Conservation (phyloP, 805 yeast species). For the Candida vartiovaarae region DNA sequence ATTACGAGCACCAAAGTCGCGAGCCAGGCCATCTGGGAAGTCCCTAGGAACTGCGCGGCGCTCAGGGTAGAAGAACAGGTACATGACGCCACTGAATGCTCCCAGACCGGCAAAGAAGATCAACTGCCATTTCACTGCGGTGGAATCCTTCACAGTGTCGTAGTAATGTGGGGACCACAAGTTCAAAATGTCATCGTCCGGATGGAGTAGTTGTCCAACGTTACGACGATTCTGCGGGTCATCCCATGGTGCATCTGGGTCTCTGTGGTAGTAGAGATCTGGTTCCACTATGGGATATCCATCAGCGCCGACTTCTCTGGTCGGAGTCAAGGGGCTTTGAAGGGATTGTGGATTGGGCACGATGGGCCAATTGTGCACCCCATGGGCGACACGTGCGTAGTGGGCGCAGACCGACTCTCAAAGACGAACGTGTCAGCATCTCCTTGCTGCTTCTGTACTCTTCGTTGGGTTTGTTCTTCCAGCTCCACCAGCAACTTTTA, state of each 20-base stretch:
- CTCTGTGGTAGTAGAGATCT: slow-evolving; percentile 55
- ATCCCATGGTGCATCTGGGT: slow-evolving; percentile 68
- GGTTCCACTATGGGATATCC: slow-evolving; percentile 60
- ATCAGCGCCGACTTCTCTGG: slow-evolving; percentile 15
- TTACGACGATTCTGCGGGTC: slow-evolving; percentile 80
- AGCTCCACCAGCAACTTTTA: too few species aligned
- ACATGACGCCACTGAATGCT: slow-evolving; percentile 35
- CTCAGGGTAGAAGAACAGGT: slow-evolving; percentile 51
- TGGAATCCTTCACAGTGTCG: slow-evolving; percentile 49
- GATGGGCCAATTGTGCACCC: too few species aligned
- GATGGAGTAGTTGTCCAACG: slow-evolving; percentile 62
- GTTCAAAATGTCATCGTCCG: slow-evolving; percentile 67
- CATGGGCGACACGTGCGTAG: too few species aligned
- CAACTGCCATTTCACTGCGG: slow-evolving; percentile 54
- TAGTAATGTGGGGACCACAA: slow-evolving; percentile 83
- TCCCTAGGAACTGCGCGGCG: slow-evolving; percentile 71
- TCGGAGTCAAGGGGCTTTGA: not conserved
- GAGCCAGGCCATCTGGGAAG: slow-evolving; percentile 73
- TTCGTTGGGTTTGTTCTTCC: too few species aligned
- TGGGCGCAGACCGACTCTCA: too few species aligned
- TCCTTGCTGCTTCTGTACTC: too few species aligned
- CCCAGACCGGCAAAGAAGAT: slow-evolving; percentile 46
- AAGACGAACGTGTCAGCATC: too few species aligned
- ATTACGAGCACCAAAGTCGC: slow-evolving; percentile 58
- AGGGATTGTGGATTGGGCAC: too few species aligned